phyloP scores from a whole-genome alignment of 257 asterid species.

The Coffea eugenioides region DNA sequence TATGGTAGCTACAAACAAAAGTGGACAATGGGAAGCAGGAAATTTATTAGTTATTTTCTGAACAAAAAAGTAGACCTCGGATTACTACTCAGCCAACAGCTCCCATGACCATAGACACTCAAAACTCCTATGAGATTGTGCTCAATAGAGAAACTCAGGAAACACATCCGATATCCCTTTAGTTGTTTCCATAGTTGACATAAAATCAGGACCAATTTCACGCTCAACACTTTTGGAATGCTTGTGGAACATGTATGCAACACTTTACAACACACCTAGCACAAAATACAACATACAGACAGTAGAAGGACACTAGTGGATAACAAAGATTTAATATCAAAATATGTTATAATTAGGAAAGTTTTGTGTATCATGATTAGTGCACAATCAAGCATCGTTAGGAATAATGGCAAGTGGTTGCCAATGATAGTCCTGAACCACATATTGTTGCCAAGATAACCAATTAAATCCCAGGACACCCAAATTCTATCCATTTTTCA shows the following conservation, averaged over 20 bases:
- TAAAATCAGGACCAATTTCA: not conserved
- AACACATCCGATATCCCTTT: not conserved
- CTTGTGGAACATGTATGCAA: not conserved
- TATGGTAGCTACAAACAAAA: constrained; percentile 61
- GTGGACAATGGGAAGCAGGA: constrained; percentile 19
- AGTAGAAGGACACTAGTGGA: not conserved
- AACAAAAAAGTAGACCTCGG: not conserved
- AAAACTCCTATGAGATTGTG: not conserved
- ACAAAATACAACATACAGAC: not conserved
- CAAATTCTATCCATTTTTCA: not conserved
- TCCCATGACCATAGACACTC: not conserved
- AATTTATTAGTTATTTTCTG: constrained; percentile 1
- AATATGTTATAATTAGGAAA: not conserved
- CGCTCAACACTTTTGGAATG: not conserved
- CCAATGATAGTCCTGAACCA: too few species aligned
- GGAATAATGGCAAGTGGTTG: too few species aligned
- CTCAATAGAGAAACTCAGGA: not conserved
- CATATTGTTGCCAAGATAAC: not conserved
- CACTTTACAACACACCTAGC: not conserved
- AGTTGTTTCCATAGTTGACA: not conserved
- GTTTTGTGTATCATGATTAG: not conserved
- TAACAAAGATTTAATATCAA: not conserved
- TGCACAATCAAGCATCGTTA: not conserved
- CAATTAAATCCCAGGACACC: not conserved
- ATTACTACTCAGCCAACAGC: not conserved